A percentile compares a stretch with the other conserved stretches of the same genome.
Conservation (phyloP, 2,329 filamentous ascomycete genomes). For the Claviceps purpurea region DNA sequence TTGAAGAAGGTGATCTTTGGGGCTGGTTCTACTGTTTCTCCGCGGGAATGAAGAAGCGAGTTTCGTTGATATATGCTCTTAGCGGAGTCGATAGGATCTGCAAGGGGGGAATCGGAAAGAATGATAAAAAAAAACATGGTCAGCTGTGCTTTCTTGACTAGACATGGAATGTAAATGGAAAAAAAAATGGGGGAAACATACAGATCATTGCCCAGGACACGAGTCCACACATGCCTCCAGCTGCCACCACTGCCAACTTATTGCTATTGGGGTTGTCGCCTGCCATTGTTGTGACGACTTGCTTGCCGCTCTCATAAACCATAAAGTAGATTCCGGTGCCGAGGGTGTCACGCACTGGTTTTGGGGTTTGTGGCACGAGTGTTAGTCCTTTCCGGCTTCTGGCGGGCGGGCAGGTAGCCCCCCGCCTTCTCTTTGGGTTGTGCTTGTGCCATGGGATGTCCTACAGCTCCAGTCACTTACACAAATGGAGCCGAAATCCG, state of each 20-base stretch:
- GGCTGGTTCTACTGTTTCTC: conserved; percentile 47
- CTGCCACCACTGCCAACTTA: conserved; percentile 63
- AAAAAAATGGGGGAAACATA: conserved; percentile 25
- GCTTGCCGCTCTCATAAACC: conserved; percentile 79
- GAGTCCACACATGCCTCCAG: conserved; percentile 69
- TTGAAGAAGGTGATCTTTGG: conserved; percentile 71
- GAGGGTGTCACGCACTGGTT: conserved; percentile 62
- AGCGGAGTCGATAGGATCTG: conserved; percentile 63
- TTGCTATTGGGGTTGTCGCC: conserved; percentile 62
- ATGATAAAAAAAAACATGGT: background rate
- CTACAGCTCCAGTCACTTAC: conserved; percentile 35
- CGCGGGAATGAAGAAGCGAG: conserved; percentile 55
- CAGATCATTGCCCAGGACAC: conserved; percentile 70
- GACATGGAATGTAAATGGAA: background rate
- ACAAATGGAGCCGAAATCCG: conserved; percentile 63
- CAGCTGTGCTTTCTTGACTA: background rate
- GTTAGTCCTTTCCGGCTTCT: background rate
- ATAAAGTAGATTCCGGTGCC: conserved; percentile 80
- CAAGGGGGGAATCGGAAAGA: background rate
- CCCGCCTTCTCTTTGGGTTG: background rate
- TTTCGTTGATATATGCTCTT: conserved; percentile 81
- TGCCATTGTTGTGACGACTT: conserved; percentile 61
- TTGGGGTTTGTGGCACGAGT: background rate
- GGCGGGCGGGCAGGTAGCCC: background rate
- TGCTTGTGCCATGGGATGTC: no score